A percentile compares a stretch with the other conserved stretches of the same genome.
Evolutionary conservation across 176 grass and related monocot species (phyloP).

Genomic region (Areca catechu): DNA sequence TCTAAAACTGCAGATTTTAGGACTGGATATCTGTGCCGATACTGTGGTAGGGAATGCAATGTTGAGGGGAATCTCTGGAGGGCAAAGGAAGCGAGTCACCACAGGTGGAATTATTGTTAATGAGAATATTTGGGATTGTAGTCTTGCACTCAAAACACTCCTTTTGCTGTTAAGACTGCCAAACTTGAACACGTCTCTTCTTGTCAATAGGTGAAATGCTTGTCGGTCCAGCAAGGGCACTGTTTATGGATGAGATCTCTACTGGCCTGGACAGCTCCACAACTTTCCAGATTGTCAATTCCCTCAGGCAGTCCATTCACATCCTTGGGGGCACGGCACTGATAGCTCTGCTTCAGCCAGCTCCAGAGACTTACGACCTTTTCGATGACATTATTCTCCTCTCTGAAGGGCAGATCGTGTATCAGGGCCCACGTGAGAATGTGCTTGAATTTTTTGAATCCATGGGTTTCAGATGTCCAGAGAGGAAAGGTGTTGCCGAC

Average conservation of each 20-base stretch:
- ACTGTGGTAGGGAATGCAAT: constrained; percentile 37
- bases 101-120: constrained; percentile 21
- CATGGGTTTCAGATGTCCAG: constrained; percentile 47
- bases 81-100: constrained; percentile 40
- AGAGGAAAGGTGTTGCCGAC: constrained; percentile 42
- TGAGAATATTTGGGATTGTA: no score
- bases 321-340: constrained; percentile 41
- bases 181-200: no score
- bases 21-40: constrained; percentile 33
- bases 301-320: constrained; percentile 25
- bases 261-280: constrained; percentile 61
- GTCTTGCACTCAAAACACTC: no score
- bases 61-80: constrained; percentile 40
- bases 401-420: constrained; percentile 44
- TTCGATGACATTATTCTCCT: constrained; percentile 55
- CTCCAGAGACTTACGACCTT: constrained; percentile 51
- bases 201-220: constrained; percentile 44
- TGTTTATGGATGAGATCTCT: constrained; percentile 72
- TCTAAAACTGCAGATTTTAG: constrained; percentile 25
- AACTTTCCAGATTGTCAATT: constrained; percentile 51
- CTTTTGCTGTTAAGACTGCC: no score
- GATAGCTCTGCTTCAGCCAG: constrained; percentile 48
- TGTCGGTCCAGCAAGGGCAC: constrained; percentile 34
- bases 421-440: constrained; percentile 40
- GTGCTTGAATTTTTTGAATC: constrained; percentile 42